These are phyloP conservation scores for Fusarium caatingaense DNA, from an alignment of 2,329 filamentous ascomycete species.

Conservation along the genomic window DNA sequence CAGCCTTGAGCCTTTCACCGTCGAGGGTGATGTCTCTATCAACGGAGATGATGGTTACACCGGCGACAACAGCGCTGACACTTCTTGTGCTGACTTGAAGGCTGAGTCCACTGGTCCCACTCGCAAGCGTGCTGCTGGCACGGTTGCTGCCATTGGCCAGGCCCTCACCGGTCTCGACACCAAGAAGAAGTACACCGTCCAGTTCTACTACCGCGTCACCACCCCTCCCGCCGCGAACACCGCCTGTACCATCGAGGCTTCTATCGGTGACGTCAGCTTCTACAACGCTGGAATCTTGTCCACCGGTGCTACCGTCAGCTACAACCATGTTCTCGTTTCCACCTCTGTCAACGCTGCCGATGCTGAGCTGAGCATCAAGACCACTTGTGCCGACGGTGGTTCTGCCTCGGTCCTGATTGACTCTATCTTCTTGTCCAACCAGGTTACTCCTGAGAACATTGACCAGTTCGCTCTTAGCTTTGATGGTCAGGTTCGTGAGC, in stretches of 20 bases:
- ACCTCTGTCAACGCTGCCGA: not conserved
- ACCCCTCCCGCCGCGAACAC: not conserved
- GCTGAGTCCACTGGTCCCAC: not conserved
- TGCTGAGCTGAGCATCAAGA: conserved; percentile 12
- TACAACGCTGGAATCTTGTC: conserved; percentile 3
- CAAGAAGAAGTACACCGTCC: conserved; percentile 29
- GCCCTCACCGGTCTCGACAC: conserved; percentile 12
- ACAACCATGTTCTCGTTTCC: conserved; percentile 1
- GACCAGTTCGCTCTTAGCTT: conserved; percentile 24
- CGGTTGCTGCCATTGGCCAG: conserved; percentile 7
- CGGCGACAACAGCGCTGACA: conserved; percentile 6
- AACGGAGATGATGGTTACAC: conserved; percentile 6
- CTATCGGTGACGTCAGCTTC: conserved; percentile 15
- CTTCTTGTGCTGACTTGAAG: not conserved
- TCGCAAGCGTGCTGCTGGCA: conserved; percentile 8
- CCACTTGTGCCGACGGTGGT: conserved; percentile 17
- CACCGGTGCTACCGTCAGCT: not conserved
- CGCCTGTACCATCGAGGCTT: conserved; percentile 25
- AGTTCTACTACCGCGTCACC: conserved; percentile 34
- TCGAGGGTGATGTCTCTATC: not conserved
- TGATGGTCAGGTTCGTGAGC: conserved; percentile 15
- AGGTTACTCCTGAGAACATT: conserved; percentile 38
- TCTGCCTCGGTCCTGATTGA: conserved; percentile 22
- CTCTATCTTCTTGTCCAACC: conserved; percentile 38
- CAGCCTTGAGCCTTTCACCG: not conserved